Conservation (phyloP, 2,329 filamentous ascomycete genomes). For the Aspergillus jensenii region DNA sequence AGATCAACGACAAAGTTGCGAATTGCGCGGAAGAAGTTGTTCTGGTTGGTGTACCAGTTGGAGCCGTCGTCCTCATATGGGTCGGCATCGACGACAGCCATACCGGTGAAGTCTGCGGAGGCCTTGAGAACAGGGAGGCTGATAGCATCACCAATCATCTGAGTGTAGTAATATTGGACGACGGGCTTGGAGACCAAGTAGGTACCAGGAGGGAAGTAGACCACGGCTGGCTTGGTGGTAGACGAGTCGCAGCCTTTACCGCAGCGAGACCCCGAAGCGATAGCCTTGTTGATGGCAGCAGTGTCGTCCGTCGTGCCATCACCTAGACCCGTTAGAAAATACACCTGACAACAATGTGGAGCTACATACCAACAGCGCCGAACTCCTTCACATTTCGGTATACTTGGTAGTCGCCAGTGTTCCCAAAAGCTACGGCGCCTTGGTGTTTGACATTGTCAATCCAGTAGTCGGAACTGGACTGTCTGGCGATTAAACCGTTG, state of each 20-base stretch:
- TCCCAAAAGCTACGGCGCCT: slow-evolving; percentile 65
- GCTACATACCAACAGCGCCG: slow-evolving; percentile 66
- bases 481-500: slow-evolving; percentile 11
- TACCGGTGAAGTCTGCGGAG: slow-evolving; percentile 69
- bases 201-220: slow-evolving; percentile 89
- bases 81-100: slow-evolving; percentile 85
- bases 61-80: slow-evolving; percentile 69
- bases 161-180: slow-evolving; percentile 87
- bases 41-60: slow-evolving; percentile 79
- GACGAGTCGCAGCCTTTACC: slow-evolving; percentile 78
- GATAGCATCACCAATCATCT: slow-evolving; percentile 79
- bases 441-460: slow-evolving; percentile 67
- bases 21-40: slow-evolving; percentile 80
- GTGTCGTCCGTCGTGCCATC: slow-evolving; percentile 79
- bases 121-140: slow-evolving; percentile 75
- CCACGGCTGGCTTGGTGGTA: slow-evolving; percentile 78
- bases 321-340: slow-evolving; percentile 40
- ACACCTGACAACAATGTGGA: neutral
- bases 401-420: slow-evolving; percentile 61
- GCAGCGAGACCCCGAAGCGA: slow-evolving; percentile 76
- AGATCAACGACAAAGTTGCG: slow-evolving; percentile 81
- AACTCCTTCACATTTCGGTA: slow-evolving; percentile 77
- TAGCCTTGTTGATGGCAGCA: slow-evolving; percentile 79
- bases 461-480: slow-evolving; percentile 63
- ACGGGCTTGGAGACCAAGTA: slow-evolving; percentile 80